Evolutionary conservation across 1,139 yeast genomes (phyloP).

Genomic region (Yamadazyma mexicana): DNA sequence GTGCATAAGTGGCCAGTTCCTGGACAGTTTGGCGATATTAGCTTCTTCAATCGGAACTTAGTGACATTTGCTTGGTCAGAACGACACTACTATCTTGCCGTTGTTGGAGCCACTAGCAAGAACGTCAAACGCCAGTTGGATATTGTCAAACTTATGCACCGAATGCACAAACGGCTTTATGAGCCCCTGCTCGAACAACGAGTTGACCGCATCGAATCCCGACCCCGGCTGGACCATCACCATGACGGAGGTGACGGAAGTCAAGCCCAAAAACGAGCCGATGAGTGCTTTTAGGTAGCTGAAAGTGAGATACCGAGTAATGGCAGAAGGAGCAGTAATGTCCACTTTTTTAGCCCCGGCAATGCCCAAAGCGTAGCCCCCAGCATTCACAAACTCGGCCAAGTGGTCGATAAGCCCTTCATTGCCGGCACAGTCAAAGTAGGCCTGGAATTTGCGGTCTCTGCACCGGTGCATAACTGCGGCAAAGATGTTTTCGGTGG

Average conservation of each 20-base stretch:
- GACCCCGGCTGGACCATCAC: conserved; percentile 5
- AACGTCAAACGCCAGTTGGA: conserved; percentile 47
- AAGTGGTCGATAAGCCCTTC: conserved; percentile 15
- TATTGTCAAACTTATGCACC: conserved; percentile 48
- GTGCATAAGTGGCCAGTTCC: too few relatives aligned
- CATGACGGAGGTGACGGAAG: conserved; percentile 3
- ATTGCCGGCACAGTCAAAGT: conserved; percentile 31
- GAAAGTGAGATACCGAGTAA: conserved; percentile 4
- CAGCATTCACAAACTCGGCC: conserved; percentile 10
- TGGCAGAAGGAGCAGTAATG: conserved; percentile 14
- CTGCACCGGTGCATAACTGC: conserved; percentile 26
- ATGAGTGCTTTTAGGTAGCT: conserved; percentile 2
- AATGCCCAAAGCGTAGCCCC: conserved; percentile 48
- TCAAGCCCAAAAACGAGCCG: conserved; percentile 11
- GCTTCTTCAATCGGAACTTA: not conserved
- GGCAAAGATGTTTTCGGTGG: conserved; percentile 19
- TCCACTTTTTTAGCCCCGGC: conserved; percentile 48
- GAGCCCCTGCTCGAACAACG: conserved; percentile 41
- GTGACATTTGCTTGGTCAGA: not conserved
- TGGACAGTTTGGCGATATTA: not conserved
- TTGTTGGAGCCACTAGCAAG: conserved; percentile 48
- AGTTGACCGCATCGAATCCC: conserved; percentile 16
- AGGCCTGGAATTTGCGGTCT: conserved; percentile 35
- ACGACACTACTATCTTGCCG: conserved; percentile 58
- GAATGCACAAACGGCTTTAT: conserved; percentile 54